Evolutionary conservation across 179 eudicot genomes (phyloP).

Genomic region (Carnegiea gigantea): DNA sequence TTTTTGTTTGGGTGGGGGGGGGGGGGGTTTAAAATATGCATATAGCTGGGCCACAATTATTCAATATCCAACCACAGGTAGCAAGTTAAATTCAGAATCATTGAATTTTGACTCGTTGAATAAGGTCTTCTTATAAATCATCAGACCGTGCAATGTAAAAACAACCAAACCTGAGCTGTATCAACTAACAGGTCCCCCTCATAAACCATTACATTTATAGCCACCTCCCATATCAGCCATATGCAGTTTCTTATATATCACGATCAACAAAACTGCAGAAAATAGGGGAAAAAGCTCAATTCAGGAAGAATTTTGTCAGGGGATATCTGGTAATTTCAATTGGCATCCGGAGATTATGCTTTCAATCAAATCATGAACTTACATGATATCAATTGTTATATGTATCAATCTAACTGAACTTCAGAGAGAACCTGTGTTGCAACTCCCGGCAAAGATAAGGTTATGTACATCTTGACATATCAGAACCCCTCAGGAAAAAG

Average conservation of each 20-base stretch:
- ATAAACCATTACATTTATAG: too few species aligned
- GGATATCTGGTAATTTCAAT: too few species aligned
- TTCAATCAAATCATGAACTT: background rate
- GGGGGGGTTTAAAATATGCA: slow-evolving; percentile 19
- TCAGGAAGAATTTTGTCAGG: background rate
- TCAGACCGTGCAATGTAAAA: background rate
- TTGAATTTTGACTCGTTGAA: background rate
- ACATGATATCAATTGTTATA: background rate
- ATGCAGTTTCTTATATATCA: background rate
- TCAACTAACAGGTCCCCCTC: background rate
- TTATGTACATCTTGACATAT: background rate
- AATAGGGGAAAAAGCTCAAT: too few species aligned
- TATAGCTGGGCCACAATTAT: slow-evolving; percentile 26
- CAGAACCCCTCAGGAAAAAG: background rate
- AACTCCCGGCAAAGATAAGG: background rate
- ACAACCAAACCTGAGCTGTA: background rate
- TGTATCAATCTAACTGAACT: too few species aligned
- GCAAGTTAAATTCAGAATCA: background rate
- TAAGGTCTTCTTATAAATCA: background rate
- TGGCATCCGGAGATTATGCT: background rate
- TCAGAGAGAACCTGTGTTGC: too few species aligned
- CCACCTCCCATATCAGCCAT: background rate
- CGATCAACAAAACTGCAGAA: too few species aligned
- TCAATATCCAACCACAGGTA: slow-evolving; percentile 25
- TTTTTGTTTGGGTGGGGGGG: background rate